Conservation (phyloP, 192 early-diverging fungal genomes). For the Backusella luteola region DNA sequence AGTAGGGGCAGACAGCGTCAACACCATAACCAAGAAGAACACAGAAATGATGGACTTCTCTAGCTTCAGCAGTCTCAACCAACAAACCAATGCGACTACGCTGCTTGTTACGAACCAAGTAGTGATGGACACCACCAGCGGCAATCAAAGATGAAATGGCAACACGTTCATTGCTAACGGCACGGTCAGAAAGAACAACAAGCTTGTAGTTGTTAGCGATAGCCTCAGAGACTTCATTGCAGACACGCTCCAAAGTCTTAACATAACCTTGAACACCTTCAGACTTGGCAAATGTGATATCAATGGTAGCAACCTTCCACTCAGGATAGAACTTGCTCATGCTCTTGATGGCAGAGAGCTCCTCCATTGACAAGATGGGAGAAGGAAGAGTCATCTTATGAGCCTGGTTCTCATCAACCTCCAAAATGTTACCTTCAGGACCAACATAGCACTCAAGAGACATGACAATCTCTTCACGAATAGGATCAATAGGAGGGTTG, state of each 20-base stretch:
- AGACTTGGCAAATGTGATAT: conserved; percentile 77
- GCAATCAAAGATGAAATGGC: conserved; percentile 85
- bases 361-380: conserved; percentile 82
- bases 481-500: conserved; percentile 98
- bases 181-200: conserved; percentile 81
- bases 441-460: conserved; percentile 93
- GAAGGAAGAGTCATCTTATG: conserved; percentile 79
- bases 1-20: conserved; percentile 93
- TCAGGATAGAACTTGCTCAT: conserved; percentile 62
- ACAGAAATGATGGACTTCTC: conserved; percentile 95
- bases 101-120: conserved; percentile 84
- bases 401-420: conserved; percentile 77
- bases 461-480: conserved; percentile 99
- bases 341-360: conserved; percentile 76
- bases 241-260: conserved; percentile 81
- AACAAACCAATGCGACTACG: conserved; percentile 86
- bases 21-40: conserved; percentile 94
- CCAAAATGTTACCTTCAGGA: conserved; percentile 91
- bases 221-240: conserved; percentile 77
- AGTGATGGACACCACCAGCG: conserved; percentile 91
- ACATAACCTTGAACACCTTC: conserved; percentile 83
- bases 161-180: conserved; percentile 62
- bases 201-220: conserved; percentile 81
- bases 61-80: conserved; percentile 90
- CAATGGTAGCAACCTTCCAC: conserved; percentile 82